Base-by-base conservation (phyloP, 2,329 filamentous ascomycete species). In the Microcyclosporella mali region DNA sequence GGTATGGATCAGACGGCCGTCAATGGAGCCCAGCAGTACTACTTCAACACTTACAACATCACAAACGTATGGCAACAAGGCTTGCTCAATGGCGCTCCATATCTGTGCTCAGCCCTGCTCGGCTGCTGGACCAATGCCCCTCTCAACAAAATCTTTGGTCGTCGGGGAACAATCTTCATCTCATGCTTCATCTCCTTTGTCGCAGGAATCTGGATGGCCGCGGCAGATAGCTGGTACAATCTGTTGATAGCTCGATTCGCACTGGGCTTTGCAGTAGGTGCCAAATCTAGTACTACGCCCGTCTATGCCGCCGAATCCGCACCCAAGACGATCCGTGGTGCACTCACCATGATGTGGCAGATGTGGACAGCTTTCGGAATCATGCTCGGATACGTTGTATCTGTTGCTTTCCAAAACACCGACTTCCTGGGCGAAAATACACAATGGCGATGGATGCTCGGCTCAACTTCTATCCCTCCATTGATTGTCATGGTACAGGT, bases 61-160 rank as follows among this genome's bases (percentile, higher is more conserved):
- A 49, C 51, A n/a, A 37, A 53, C 14, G 49, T 52, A 6, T 50
- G 52, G 2, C 59, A 77, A 3, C 52, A 51, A 34, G 55, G 82
- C 79, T 11, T 70, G 84, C 6, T 67, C 29, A 85, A 85, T 57
- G 71, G 70, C 1, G 74, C 74, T 0, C 78, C 78, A 0, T 82
- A 82, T 49, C 73, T 86, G 2, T 81, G 79, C 65, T 86, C 79
- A 51, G 80, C 82, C 3, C 63, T 85, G 33, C 62, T 83, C 36
- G 81, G 83, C 15, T 87, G 82, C 63, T 88, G 84, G 84, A 68
- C 83, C 12, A 86, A 82, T 0, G 78, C 81, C 29, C 84, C 84
- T 1, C 74, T 87, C 62, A 88, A 88, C 64, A 76, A 79, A 42
- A 68, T 59, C 47, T 82, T 87, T 49, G 85, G 84, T 10, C 78